Conservation (phyloP, 495 filamentous ascomycete genomes). For the Tuber magnatum region DNA sequence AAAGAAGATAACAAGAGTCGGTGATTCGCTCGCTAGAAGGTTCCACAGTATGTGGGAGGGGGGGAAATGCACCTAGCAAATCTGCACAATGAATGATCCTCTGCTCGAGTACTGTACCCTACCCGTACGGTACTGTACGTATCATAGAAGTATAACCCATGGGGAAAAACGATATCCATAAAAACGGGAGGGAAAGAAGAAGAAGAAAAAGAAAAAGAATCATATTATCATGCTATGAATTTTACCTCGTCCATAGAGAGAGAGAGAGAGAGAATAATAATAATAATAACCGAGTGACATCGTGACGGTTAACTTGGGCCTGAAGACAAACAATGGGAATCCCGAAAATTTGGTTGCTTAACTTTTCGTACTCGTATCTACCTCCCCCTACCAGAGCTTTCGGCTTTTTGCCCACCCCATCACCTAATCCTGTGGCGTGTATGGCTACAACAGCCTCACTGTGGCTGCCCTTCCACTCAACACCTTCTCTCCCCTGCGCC, state of each 20-base stretch:
- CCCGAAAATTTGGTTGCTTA: background rate
- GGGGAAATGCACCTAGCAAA: background rate
- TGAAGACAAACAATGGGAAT: background rate
- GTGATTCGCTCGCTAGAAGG: background rate
- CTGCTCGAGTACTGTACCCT: background rate
- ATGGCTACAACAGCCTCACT: background rate
- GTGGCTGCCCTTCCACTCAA: background rate
- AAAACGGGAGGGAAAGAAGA: background rate
- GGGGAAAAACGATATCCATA: background rate
- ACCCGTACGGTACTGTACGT: background rate
- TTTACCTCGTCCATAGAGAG: background rate
- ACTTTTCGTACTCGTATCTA: background rate
- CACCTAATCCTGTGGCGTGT: background rate
- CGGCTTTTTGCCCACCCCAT: background rate
- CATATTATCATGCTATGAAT: background rate
- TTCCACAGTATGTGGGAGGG: background rate
- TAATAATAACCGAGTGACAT: background rate
- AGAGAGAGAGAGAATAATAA: background rate
- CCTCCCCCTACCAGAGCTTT: background rate
- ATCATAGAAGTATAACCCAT: too few relatives aligned
- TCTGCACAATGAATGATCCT: background rate
- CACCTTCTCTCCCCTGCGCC: conserved; percentile 1
- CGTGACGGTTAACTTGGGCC: background rate
- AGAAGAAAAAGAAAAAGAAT: background rate
- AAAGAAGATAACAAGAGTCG: background rate